Base-by-base conservation (phyloP, 2,329 filamentous ascomycete species). In the Cladophialophora chaetospira region DNA sequence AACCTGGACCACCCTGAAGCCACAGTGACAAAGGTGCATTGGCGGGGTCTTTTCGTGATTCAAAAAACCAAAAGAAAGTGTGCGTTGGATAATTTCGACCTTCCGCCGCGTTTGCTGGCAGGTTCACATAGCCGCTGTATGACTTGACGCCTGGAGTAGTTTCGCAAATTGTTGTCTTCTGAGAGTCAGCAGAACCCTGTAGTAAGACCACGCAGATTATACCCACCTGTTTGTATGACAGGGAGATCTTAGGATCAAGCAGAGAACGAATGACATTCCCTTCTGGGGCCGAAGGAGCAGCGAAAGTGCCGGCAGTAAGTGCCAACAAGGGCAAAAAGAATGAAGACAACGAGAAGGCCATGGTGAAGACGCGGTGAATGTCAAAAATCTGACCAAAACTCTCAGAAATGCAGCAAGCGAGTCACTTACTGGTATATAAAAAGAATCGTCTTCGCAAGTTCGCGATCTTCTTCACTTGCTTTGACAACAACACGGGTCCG, bases 81-180 rank as follows among this genome's bases (percentile, higher is more conserved):
- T 84, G 84, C 62, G 84, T 83, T 2, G 78, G 74, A 63, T 84
- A 84, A 54, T 81, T 69, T 62, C 83, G 81, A 45, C 79, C 69
- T 29, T 58, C 48, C 3, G 46, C 17, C 1, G 75, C 71, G 21
- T 73, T 73, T 3, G 77, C 75, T 1, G 81, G 81, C 2, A 85
- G 73, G 66, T 81, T 77, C 10, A 86, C 77, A 61, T 85, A 85
- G 33, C 83, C 82, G 1, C 79, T 78, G 69, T 84, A 87, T n/a
- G 77, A 79, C 61, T 75, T 78, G 42, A 84, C 80, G 3, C 77
- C 77, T 8, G 75, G 71, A 0, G 79, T 84, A 1, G 81, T 83
- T 69, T 85, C 82, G 66, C 42, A 44, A 23, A 44, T 44, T 19
- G 42, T 44, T 19, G 42, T 44, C 42, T 44, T 33, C 9, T 0